Percentiles rank a stretch among this genome's conserved stretches.
Conservation (phyloP, 2,329 filamentous ascomycete genomes). For the Neocatenulostroma microsporum region DNA sequence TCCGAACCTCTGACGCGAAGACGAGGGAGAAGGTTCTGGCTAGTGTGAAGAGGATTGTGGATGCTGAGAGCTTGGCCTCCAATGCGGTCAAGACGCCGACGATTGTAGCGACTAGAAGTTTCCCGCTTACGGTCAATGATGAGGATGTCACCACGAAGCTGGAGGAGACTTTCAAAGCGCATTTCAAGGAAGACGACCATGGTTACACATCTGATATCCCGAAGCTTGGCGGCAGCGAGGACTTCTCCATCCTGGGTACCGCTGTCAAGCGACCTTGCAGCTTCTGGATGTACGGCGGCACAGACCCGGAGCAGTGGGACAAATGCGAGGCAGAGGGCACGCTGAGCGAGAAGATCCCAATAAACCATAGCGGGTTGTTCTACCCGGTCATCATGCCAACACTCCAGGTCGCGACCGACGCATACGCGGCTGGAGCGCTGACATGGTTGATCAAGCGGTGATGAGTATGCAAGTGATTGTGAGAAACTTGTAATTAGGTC, state of each 20-base stretch:
- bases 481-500: background rate
- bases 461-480: too few relatives aligned
- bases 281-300: slow-evolving; percentile 52
- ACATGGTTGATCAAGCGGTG: slow-evolving; percentile 25
- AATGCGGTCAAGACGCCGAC: slow-evolving; percentile 38
- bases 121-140: slow-evolving; percentile 50
- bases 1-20: slow-evolving; percentile 41
- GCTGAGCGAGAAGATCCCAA: slow-evolving; percentile 44
- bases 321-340: slow-evolving; percentile 38
- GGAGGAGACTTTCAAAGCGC: slow-evolving; percentile 36
- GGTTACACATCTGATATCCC: slow-evolving; percentile 35
- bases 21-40: slow-evolving; percentile 43
- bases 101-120: slow-evolving; percentile 35
- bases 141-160: slow-evolving; percentile 35
- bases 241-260: slow-evolving; percentile 51
- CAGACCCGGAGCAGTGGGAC: slow-evolving; percentile 46
- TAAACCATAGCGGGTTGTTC: slow-evolving; percentile 54
- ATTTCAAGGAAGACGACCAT: slow-evolving; percentile 36
- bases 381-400: slow-evolving; percentile 54
- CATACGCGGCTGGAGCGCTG: slow-evolving; percentile 30
- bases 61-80: slow-evolving; percentile 47
- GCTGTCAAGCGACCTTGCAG: slow-evolving; percentile 42
- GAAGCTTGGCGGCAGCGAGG: slow-evolving; percentile 46
- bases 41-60: slow-evolving; percentile 46
- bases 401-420: slow-evolving; percentile 42